Base-by-base conservation (phyloP, 805 yeast species). In the Teunomyces panamensis region DNA sequence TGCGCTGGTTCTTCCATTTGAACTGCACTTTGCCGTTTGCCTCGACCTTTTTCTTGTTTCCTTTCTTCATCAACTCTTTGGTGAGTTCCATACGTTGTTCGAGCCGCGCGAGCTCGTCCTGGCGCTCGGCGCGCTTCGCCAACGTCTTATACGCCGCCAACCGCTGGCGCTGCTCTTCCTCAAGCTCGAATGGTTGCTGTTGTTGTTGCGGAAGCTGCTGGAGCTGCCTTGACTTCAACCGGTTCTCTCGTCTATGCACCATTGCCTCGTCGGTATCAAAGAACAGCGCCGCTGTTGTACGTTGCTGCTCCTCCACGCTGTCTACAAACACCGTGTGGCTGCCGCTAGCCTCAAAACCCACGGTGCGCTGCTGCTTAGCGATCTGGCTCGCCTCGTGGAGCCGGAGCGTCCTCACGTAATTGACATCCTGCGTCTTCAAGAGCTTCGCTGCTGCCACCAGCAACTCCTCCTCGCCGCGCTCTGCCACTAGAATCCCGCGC, bases 321-420 rank as follows among this genome's bases (percentile, higher is more conserved):
- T 87, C 94, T 5, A 90, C 96, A 70, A 90, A 92, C 3, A 91
- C 87, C 0, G 91, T 88, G 64, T 91, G 98, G 30, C 79, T 79
- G 1, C 96, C 95, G 16, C 63, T 65, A n/a, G 85, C 74, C 47
- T 74, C 69, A 58, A 83, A 81, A 32, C 70, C 68, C 48, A 83
- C 58, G 10, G 67, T 69, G 26, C 77, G 67, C 58, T 78, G 69
- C 47, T 80, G 74, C 60, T 79, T 83, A 42, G 79, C 81, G 29
- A 89, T 78, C 63, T 86, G 83, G 32, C 74, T 75, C 51, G 75
- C 54, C 63, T 92, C 97, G 52, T 81, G 79, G 50, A 81, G 79
- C 56, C 91, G 75, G 65, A 89, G 67, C 6, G 95, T 87, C 51
- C 88, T 81, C 46, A 94, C 77, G 64, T 94, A 94, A 49, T 87